These are phyloP conservation scores for Salix dunnii DNA, from an alignment of 345 rosid genomes.

Conservation along the genomic window DNA sequence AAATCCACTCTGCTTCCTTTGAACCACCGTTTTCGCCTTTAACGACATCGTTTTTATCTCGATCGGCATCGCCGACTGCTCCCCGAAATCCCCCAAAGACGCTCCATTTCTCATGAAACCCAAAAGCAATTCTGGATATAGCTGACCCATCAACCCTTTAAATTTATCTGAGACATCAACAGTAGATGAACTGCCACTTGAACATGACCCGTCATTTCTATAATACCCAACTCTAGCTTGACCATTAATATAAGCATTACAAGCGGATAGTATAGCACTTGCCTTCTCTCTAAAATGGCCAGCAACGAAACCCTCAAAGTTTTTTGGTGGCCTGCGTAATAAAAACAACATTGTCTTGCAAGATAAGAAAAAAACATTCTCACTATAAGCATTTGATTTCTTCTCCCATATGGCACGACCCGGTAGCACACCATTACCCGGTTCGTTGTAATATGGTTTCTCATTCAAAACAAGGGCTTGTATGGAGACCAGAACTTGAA, in stretches of 20 bases:
- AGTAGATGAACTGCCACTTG: neutral
- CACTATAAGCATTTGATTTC: conserved; percentile 33
- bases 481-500: conserved; percentile 53
- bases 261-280: conserved; percentile 31
- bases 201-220: conserved; percentile 4
- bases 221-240: conserved; percentile 34
- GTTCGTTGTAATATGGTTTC: conserved; percentile 53
- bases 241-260: conserved; percentile 33
- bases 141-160: conserved; percentile 21
- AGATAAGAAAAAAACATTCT: conserved; percentile 33
- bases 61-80: conserved; percentile 3
- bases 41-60: conserved; percentile 10
- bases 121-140: conserved; percentile 27
- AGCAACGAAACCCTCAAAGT: conserved; percentile 39
- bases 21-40: neutral
- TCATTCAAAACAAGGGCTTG: conserved; percentile 59
- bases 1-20: conserved; percentile 19
- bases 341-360: conserved; percentile 37
- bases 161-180: conserved; percentile 26
- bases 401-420: conserved; percentile 24
- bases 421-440: conserved; percentile 24
- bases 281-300: conserved; percentile 41
- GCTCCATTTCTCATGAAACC: conserved; percentile 31
- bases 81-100: conserved; percentile 22
- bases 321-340: conserved; percentile 35